Base-by-base conservation (phyloP, 257 asterid species). In the Paraleonurus japonicus region DNA sequence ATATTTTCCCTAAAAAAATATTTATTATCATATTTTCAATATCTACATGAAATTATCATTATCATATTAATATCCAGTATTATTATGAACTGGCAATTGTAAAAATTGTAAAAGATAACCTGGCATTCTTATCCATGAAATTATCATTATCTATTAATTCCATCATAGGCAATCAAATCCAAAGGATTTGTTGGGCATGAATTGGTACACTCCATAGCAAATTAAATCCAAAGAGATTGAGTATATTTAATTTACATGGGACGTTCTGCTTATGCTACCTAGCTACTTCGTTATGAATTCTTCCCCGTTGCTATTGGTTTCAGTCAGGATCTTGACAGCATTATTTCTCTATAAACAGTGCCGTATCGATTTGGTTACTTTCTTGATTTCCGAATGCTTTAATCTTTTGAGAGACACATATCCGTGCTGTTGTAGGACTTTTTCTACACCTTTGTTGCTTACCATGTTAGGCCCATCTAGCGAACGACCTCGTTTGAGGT, bases 171-270 rank as follows among this genome's bases (percentile, higher is more conserved):
- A n/a, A n/a, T n/a, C n/a, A n/a, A n/a, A n/a, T n/a, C n/a, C n/a
- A n/a, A n/a, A n/a, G n/a, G n/a, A 53, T 53, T 19, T 53, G 15
- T 53, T 53, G 60, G 60, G n/a, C 60, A 53, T 19, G 60, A 19
- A 53, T 17, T 53, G 28, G 27, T 53, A 53, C 15, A 53, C 60
- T 9, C 20, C 60, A 7, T 53, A 53, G 28, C 60, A 53, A 22
- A n/a, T n/a, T n/a, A n/a, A 53, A 76, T 0, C 88, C 88, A 64
- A 84, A 59, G 22, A 78, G 78, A 78, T 86, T 83, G 66, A 85
- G 85, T 6, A 84, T 70, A 15, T 81, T 81, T 3, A 79, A 15
- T 81, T 81, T 3, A 79, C 82, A 60, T 79, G 84, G 39, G 86
- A 84, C 20, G 86, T 76, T 67, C 69, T 71, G 11, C 82, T 74